Evolutionary conservation across 768 basidiomycete genomes (phyloP), one percentile per base, ranked within the genome.

Genomic region (Aureoboletus auriporus): DNA sequence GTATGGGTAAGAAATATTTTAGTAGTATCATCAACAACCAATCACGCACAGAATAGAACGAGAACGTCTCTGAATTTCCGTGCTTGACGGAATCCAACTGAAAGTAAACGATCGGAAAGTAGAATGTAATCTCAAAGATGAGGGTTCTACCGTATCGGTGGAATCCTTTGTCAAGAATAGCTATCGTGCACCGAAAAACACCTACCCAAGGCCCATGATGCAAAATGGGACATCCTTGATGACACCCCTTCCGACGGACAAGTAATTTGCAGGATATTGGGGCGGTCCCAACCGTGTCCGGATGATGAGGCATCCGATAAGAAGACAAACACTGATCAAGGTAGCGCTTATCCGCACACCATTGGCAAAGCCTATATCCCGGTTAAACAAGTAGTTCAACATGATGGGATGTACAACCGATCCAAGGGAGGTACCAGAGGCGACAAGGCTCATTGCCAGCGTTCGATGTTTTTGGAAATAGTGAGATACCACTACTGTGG

Each of bases 41-140:
- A 26, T 48, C 26, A 45, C 62, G 9, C 49, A 82, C 82, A 29
- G 73, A 74, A 50, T 82, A 81, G 50, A 84, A 83, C 1, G 82
- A 77, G 5, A 83, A 65, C 14, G 60, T 65, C 9, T 70, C 59
- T 13, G 66, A 60, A 35, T 78, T 68, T 1, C 75, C 73, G 46
- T 78, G 78, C 39, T 69, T 63, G 27, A 77, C 66, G 1, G 80
- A 71, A 48, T 78, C 73, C 11, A 82, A 59, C 52, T 84, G 82
- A 7, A 83, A 54, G 56, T 77, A 83, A 62, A 79, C 82, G n/a
- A 79, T 66, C 0, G 80, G 79, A 39, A 71, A 78, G 50, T 71
- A 79, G 30, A 78, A 56, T 4, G 74, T 75, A 1, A 61, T 54
- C 6, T 71, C 56, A 12, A 70, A 67, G 37, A 68, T 46, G 0